Evolutionary conservation across 129 eudicot genomes (phyloP).

Genomic region (Sambucus nigra): DNA sequence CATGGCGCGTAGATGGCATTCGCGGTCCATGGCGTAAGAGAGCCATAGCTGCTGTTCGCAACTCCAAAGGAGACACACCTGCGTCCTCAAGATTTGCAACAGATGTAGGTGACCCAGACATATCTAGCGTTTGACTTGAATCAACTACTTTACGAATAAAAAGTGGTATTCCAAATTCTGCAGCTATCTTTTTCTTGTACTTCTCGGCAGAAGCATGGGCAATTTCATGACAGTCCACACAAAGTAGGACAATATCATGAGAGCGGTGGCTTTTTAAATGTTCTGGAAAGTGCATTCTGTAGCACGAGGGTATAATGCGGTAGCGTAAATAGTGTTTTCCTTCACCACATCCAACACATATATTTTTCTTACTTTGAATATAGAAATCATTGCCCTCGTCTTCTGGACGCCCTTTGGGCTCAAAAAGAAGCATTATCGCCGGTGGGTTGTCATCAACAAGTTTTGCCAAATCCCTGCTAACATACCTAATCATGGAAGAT

Average conservation of each 20-base stretch:
- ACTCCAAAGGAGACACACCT: constrained; percentile 86
- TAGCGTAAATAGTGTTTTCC: constrained; percentile 86
- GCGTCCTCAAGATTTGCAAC: constrained; percentile 31
- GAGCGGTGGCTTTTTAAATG: constrained; percentile 96
- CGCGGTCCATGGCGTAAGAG: constrained; percentile 78
- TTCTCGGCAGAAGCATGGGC: constrained; percentile 97
- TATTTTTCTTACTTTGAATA: constrained; percentile 82
- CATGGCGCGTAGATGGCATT: constrained; percentile 78
- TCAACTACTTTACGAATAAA: constrained; percentile 66
- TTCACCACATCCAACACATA: constrained; percentile 98
- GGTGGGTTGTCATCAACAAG: constrained; percentile 82
- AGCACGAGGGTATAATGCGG: constrained; percentile 91
- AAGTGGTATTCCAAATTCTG: constrained; percentile 73
- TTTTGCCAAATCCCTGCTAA: constrained; percentile 71
- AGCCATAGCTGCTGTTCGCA: constrained; percentile 95
- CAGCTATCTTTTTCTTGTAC: constrained; percentile 62
- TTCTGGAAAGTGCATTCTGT: constrained; percentile 92
- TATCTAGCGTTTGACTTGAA: constrained; percentile 31
- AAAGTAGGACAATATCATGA: constrained; percentile 93
- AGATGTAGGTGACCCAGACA: constrained; percentile 24
- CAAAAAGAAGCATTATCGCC: constrained; percentile 85
- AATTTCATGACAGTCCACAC: constrained; percentile 96
- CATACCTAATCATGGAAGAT: constrained; percentile 43
- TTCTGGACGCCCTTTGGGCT: constrained; percentile 98
- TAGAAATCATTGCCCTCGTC: constrained; percentile 94